Conservation (phyloP, 2,329 filamentous ascomycete genomes). For the Talaromyces sp. region DNA sequence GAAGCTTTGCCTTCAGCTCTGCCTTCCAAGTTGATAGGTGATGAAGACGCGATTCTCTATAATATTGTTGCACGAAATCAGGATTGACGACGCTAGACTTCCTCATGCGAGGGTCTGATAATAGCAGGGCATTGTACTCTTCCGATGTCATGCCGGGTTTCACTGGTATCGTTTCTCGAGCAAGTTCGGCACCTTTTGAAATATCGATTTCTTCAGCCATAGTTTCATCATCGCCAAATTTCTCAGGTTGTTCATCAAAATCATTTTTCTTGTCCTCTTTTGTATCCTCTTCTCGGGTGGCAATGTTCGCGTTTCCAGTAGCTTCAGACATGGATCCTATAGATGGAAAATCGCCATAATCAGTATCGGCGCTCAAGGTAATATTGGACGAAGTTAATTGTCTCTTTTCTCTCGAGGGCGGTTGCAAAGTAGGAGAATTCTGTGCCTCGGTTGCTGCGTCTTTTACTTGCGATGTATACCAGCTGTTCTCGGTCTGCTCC, state of each 20-base stretch:
- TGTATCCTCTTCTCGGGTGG: background rate
- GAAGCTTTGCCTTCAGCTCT: slow-evolving; percentile 82
- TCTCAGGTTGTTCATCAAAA: background rate
- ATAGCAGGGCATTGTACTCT: slow-evolving; percentile 80
- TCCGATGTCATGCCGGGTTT: slow-evolving; percentile 66
- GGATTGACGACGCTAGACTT: slow-evolving; percentile 91
- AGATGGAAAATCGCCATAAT: slow-evolving; percentile 36
- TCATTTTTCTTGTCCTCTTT: background rate
- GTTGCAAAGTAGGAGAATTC: slow-evolving; percentile 21
- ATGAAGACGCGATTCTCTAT: slow-evolving; percentile 88
- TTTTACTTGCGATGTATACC: slow-evolving; percentile 70
- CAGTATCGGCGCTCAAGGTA: slow-evolving; percentile 23
- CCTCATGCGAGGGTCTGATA: slow-evolving; percentile 77
- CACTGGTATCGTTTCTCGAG: slow-evolving; percentile 18
- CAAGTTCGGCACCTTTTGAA: background rate
- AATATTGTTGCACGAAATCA: slow-evolving; percentile 88
- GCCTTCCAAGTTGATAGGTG: slow-evolving; percentile 97
- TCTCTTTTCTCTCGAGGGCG: slow-evolving; percentile 12
- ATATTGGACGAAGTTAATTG: slow-evolving; percentile 4
- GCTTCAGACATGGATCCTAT: slow-evolving; percentile 13
- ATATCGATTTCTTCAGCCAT: background rate
- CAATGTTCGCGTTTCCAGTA: background rate
- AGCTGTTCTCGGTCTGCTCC: slow-evolving; percentile 75
- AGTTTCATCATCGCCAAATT: background rate
- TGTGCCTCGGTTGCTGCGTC: slow-evolving; percentile 23